Conservation (phyloP, 2,329 filamentous ascomycete species). For the Sclerotinia spermophila region DNA sequence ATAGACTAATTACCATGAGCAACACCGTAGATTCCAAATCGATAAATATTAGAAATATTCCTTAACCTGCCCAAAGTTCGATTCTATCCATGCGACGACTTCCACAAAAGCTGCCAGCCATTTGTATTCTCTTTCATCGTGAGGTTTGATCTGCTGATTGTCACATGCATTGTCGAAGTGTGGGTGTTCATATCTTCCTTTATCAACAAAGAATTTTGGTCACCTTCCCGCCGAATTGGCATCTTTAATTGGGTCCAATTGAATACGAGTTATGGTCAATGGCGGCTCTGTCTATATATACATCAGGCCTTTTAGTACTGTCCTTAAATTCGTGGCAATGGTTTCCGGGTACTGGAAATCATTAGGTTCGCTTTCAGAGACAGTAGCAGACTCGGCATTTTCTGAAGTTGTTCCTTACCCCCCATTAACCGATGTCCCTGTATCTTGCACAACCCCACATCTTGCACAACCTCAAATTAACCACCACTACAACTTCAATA, state of each 20-base stretch:
- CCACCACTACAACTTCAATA: too few relatives aligned
- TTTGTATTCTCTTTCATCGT: constrained; percentile 23
- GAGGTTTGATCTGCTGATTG: not conserved
- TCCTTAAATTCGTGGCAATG: not conserved
- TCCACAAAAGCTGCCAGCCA: constrained; percentile 25
- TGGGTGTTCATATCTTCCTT: not conserved
- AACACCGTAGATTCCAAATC: not conserved
- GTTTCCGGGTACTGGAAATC: not conserved
- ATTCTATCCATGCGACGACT: constrained; percentile 25
- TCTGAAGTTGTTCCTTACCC: not conserved
- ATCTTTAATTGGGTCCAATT: not conserved
- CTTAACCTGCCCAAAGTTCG: not conserved
- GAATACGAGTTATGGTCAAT: not conserved
- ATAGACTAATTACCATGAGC: not conserved
- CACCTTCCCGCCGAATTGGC: not conserved
- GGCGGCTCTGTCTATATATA: constrained; percentile 3
- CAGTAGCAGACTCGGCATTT: too few relatives aligned
- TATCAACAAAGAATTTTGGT: not conserved
- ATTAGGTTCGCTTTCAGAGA: not conserved
- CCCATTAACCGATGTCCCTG: too few relatives aligned
- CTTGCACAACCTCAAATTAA: too few relatives aligned
- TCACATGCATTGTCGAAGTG: not conserved
- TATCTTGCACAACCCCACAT: too few relatives aligned
- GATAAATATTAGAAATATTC: not conserved
- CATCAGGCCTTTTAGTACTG: not conserved